Evolutionary conservation across 768 basidiomycete species (phyloP).

Genomic region (Kwoniella dendrophila): DNA sequence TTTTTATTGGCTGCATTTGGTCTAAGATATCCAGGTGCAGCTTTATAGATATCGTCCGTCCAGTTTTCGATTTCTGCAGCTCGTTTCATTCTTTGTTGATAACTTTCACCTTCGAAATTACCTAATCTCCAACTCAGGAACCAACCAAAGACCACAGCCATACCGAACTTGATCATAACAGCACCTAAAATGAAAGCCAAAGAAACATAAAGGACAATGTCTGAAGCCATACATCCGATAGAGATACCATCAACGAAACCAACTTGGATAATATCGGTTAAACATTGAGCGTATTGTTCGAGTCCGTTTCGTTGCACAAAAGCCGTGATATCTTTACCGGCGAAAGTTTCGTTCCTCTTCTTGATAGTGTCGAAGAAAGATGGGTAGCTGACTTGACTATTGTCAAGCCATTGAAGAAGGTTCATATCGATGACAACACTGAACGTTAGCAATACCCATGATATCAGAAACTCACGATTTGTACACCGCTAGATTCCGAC

Average conservation of each 20-base stretch:
- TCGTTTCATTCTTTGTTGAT: constrained; percentile 86
- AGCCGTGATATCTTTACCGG: constrained; percentile 86
- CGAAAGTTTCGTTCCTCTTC: constrained; percentile 69
- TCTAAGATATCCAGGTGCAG: constrained; percentile 85
- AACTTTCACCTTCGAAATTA: constrained; percentile 88
- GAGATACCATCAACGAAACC: constrained; percentile 93
- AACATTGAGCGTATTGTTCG: constrained; percentile 71
- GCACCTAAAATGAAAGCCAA: constrained; percentile 97
- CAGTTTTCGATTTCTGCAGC: constrained; percentile 91
- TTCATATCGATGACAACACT: constrained; percentile 87
- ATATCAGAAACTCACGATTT: constrained; percentile 70
- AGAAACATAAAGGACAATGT: constrained; percentile 90
- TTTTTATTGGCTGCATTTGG: constrained; percentile 79
- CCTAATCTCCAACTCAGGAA: constrained; percentile 96
- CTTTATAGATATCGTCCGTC: constrained; percentile 91
- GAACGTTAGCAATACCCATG: constrained; percentile 15
- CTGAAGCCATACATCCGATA: constrained; percentile 94
- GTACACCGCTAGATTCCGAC: constrained; percentile 86
- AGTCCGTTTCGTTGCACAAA: constrained; percentile 72
- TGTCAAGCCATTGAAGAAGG: constrained; percentile 81
- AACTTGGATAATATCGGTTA: constrained; percentile 80
- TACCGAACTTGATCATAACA: constrained; percentile 87
- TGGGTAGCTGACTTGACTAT: constrained; percentile 79
- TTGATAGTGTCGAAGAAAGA: constrained; percentile 77
- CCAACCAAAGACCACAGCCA: constrained; percentile 98